Evolutionary conservation across 75 land plant species (phyloP), one percentile per base, ranked within the genome.

Genomic region (Pinus tabuliformis): DNA sequence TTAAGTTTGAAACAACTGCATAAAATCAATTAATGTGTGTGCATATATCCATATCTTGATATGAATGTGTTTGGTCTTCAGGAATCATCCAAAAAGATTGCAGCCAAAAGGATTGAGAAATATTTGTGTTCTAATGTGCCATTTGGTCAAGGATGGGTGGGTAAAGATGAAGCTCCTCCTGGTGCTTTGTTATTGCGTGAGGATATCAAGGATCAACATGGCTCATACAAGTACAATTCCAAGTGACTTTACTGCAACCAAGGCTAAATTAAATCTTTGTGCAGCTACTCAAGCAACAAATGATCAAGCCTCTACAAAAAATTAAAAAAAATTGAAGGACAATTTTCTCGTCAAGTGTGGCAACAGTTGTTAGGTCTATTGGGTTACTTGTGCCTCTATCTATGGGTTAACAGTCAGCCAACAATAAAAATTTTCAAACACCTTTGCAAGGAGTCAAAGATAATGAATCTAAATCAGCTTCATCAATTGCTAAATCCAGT

Each of bases 71-170:
- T 30, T 30, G 30, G 30, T 30, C 30, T 30, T 30, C 0, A 30
- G 30, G 30, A 30, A 30, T 30, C 30, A 30, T 30, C 30, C 1
- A 30, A 30, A 30, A 82, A 80, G 64, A 54, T 90, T 71, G 98
- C 91, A 58, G 84, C 90, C 15, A 83, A 79, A 64, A 88, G 80
- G 78, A 92, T 97, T 24, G 82, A 88, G 72, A 80, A 71, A 59
- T 83, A 77, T 54, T 82, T 97, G 71, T 88, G 98, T 28, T 54
- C 91, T 36, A 87, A 82, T 52, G 75, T 85, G 5, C 86, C 88
- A 49, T 97, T 95, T 84, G 99, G 99, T 33, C 94, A 81, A 60
- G 99, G 99, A 58, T 97, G 99, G 99, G 92, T 97, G 22, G 95
- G 95, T 37, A 89, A 97, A 70, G 59, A 82, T 52, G 98, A 90